Evolutionary conservation across 306 rosid species (phyloP).

Genomic region (Comarum palustre): DNA sequence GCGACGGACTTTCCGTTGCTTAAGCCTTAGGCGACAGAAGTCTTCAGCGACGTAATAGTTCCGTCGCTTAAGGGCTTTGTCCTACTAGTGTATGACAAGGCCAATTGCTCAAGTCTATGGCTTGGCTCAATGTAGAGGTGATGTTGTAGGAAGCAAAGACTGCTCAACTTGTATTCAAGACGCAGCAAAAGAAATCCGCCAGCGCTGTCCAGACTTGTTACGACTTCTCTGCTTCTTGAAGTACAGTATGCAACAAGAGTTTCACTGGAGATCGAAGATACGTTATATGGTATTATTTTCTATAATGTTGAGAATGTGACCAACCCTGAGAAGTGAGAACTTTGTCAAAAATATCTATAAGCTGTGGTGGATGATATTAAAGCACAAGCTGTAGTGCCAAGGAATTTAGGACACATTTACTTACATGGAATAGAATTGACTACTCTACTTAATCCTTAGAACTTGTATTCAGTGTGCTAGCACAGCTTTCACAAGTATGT

Average conservation of each 20-base stretch:
- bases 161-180: conserved; percentile 55
- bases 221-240: conserved; percentile 60
- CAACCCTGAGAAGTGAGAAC: conserved; percentile 47
- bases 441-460: no score
- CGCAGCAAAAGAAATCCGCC: conserved; percentile 47
- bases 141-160: conserved; percentile 50
- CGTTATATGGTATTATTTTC: conserved; percentile 51
- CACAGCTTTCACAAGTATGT: no score
- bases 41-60: no score
- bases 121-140: conserved; percentile 64
- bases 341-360: conserved; percentile 47
- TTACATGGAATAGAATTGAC: no score
- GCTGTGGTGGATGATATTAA: conserved; percentile 35
- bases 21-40: no score
- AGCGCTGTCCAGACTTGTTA: conserved; percentile 53
- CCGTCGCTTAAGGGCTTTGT: no score
- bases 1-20: no score
- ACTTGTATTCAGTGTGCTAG: no score
- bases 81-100: no score
- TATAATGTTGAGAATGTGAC: conserved; percentile 44
- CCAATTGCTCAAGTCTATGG: conserved; percentile 49
- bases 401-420: conserved; percentile 42
- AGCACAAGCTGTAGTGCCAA: conserved; percentile 34
- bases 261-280: conserved; percentile 52
- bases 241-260: conserved; percentile 33